These are phyloP conservation scores for Mortierella sp. DNA, from an alignment of 371 early-diverging fungal genomes.

Conservation along the genomic window DNA sequence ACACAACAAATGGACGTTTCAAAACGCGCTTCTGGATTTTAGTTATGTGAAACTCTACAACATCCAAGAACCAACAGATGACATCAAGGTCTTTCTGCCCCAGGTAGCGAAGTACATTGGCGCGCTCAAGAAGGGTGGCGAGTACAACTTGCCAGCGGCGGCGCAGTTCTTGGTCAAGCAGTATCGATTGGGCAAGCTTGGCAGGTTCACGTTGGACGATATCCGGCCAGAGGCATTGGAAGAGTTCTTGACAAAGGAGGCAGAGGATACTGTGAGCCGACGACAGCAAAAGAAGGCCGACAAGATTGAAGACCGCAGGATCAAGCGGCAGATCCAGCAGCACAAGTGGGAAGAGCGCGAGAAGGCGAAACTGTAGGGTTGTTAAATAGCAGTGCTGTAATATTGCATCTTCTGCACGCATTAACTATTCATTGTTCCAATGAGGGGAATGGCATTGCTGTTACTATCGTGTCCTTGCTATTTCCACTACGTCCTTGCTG, in stretches of 20 bases:
- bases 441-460: too few species aligned
- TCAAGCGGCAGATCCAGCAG: constrained; percentile 34
- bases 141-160: constrained; percentile 73
- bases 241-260: constrained; percentile 60
- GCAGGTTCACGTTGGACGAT: constrained; percentile 82
- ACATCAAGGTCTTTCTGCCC: constrained; percentile 71
- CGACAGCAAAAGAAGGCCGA: constrained; percentile 68
- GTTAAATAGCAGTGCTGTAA: too few species aligned
- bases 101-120: constrained; percentile 81
- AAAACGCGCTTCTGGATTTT: not conserved
- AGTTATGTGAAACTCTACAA: constrained; percentile 65
- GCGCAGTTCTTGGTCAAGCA: constrained; percentile 81
- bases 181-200: constrained; percentile 82
- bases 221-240: constrained; percentile 67
- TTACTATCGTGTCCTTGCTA: too few species aligned
- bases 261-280: constrained; percentile 53
- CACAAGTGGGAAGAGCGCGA: constrained; percentile 40
- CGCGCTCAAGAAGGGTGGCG: constrained; percentile 83
- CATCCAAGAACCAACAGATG: constrained; percentile 76
- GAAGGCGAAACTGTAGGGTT: constrained; percentile 19
- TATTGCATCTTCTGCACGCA: too few species aligned
- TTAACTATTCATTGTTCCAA: too few species aligned
- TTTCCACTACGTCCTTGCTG: too few species aligned
- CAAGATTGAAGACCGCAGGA: constrained; percentile 64
- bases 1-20: not conserved